Percentiles rank a stretch among this genome's conserved stretches.
phyloP scores from a whole-genome alignment of 1,284 basidiomycete species.

The Ustilago curta region DNA sequence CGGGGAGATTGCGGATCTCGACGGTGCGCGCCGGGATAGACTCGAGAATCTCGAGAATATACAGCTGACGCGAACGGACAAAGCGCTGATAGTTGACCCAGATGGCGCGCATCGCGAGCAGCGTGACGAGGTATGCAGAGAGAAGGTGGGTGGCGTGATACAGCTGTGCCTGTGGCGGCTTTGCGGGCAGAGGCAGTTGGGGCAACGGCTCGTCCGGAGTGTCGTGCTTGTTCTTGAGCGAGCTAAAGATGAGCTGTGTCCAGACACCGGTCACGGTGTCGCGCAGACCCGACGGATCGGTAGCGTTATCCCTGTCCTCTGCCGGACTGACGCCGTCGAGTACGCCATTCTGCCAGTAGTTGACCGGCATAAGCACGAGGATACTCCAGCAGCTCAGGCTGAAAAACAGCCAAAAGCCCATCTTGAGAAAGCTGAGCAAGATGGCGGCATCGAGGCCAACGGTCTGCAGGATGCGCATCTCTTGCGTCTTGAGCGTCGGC shows the following conservation, averaged over 20 bases:
- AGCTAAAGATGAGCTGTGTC: constrained; percentile 30
- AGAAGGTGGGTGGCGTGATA: constrained; percentile 79
- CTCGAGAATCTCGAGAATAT: constrained; percentile 91
- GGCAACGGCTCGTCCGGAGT: constrained; percentile 50
- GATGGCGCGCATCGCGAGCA: constrained; percentile 84
- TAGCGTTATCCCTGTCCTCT: constrained; percentile 50
- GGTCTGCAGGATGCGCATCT: constrained; percentile 93
- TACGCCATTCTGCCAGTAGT: constrained; percentile 66
- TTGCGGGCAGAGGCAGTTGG: constrained; percentile 44
- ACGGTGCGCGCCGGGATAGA: constrained; percentile 93
- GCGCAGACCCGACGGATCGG: constrained; percentile 10
- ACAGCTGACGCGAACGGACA: constrained; percentile 90
- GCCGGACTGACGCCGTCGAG: constrained; percentile 67
- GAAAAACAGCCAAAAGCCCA: constrained; percentile 88
- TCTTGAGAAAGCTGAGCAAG: constrained; percentile 93
- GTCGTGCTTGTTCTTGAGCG: constrained; percentile 18
- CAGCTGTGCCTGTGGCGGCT: constrained; percentile 67
- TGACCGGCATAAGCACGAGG: constrained; percentile 67
- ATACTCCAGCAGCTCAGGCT: constrained; percentile 77
- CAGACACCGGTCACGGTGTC: constrained; percentile 30
- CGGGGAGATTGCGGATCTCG: constrained; percentile 84
- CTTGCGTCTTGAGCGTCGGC: constrained; percentile 88
- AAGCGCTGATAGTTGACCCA: constrained; percentile 90
- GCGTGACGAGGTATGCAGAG: constrained; percentile 92
- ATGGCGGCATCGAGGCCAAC: constrained; percentile 96